These are phyloP conservation scores for Juncus effusus DNA, from an alignment of 176 grass and related monocot genomes.

Conservation along the genomic window DNA sequence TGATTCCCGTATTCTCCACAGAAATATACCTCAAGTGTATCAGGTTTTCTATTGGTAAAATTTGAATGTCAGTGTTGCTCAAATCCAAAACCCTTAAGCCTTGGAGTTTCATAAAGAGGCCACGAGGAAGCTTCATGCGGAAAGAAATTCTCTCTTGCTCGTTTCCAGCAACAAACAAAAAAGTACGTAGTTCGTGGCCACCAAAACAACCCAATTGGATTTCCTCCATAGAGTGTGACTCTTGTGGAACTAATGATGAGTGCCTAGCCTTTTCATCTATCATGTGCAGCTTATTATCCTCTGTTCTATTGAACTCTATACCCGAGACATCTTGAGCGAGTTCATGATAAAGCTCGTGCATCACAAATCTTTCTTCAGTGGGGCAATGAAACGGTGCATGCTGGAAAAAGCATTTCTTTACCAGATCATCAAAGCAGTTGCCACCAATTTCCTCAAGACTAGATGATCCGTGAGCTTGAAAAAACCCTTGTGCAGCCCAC, in stretches of 20 bases:
- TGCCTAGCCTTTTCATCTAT: constrained; percentile 21
- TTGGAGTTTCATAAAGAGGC: constrained; percentile 24
- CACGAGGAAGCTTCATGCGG: constrained; percentile 22
- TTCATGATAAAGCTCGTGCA: constrained; percentile 41
- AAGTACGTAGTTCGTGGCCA: constrained; percentile 30
- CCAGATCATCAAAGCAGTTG: constrained; percentile 30
- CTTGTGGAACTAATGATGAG: constrained; percentile 32
- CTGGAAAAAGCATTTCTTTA: constrained; percentile 33
- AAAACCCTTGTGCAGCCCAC: no score
- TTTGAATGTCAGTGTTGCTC: constrained; percentile 19
- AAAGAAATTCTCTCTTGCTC: background rate
- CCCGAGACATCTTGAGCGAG: constrained; percentile 33
- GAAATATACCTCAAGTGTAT: constrained; percentile 21
- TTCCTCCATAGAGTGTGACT: constrained; percentile 10
- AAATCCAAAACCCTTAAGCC: constrained; percentile 7
- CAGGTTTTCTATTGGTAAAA: constrained; percentile 15
- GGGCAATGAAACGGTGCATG: constrained; percentile 9
- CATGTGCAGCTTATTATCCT: constrained; percentile 4
- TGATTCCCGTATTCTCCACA: constrained; percentile 9
- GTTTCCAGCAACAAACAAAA: constrained; percentile 29
- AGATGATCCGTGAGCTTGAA: background rate
- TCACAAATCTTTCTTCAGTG: constrained; percentile 20
- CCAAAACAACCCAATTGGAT: constrained; percentile 13
- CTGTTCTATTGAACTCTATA: constrained; percentile 27
- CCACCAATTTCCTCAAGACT: constrained; percentile 11